A percentile compares a stretch with the other conserved stretches of the same genome.
These are phyloP conservation scores for Schwanniomyces etchellsii DNA, from an alignment of 1,139 yeast species.

Conservation along the genomic window DNA sequence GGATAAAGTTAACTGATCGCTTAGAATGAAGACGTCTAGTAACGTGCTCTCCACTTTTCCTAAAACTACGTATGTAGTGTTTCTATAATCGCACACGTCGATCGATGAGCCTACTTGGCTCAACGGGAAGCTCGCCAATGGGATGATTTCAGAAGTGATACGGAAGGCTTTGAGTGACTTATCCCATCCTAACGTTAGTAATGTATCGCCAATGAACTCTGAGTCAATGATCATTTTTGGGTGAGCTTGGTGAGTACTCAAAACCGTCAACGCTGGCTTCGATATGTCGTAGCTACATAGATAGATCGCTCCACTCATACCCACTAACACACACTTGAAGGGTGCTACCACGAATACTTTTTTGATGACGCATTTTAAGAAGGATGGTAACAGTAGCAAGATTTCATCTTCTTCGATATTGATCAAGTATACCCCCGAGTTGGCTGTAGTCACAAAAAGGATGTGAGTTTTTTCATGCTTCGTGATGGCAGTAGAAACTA, in stretches of 20 bases:
- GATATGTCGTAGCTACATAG: constrained; percentile 11
- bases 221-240: constrained; percentile 29
- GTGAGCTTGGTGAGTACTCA: constrained; percentile 20
- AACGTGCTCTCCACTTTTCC: constrained; percentile 61
- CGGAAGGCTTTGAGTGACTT: constrained; percentile 34
- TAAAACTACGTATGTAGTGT: constrained; percentile 37
- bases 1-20: constrained; percentile 15
- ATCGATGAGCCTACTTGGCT: constrained; percentile 48
- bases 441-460: constrained; percentile 22
- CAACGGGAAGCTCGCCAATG: constrained; percentile 28
- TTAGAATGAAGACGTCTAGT: constrained; percentile 37
- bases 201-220: constrained; percentile 21
- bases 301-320: constrained; percentile 34
- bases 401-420: constrained; percentile 11
- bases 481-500: constrained; percentile 16
- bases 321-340: constrained; percentile 21
- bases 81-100: constrained; percentile 21
- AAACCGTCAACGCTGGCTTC: constrained; percentile 6
- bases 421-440: constrained; percentile 17
- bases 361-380: constrained; percentile 30
- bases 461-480: constrained; percentile 7
- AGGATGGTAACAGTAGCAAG: constrained; percentile 7
- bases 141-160: constrained; percentile 17
- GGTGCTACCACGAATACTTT: constrained; percentile 18
- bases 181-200: constrained; percentile 66